A percentile compares a stretch with the other conserved stretches of the same genome.
Evolutionary conservation across 106 monocot genomes (phyloP).

Genomic region (Platanthera guangdongensis): DNA sequence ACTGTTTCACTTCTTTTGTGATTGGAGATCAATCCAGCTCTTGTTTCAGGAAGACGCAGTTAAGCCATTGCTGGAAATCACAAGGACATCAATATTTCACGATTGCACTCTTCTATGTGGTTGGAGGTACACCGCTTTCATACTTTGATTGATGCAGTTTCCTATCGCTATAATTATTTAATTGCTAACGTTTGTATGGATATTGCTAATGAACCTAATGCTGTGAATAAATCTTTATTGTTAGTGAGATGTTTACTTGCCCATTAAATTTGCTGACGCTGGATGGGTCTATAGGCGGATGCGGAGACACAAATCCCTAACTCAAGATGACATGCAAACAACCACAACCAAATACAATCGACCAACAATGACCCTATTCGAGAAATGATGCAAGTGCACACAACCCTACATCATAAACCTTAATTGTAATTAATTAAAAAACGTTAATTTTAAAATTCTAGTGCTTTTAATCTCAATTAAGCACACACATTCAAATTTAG

Average conservation of each 20-base stretch:
- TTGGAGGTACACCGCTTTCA: conserved; percentile 56
- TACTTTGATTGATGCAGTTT: not conserved
- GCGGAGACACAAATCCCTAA: too few relatives aligned
- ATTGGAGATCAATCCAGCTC: not conserved
- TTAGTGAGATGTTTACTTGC: not conserved
- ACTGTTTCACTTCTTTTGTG: not conserved
- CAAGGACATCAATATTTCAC: conserved; percentile 89
- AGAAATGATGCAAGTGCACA: too few relatives aligned
- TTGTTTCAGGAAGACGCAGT: conserved; percentile 78
- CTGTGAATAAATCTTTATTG: not conserved
- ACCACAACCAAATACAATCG: too few relatives aligned
- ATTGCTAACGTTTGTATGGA: too few relatives aligned
- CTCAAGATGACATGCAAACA: too few relatives aligned
- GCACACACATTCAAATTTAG: too few relatives aligned
- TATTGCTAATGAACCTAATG: not conserved
- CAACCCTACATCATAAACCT: too few relatives aligned
- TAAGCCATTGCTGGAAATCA: conserved; percentile 89
- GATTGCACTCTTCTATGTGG: conserved; percentile 91
- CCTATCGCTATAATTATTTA: not conserved
- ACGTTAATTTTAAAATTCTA: too few relatives aligned
- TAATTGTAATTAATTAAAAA: too few relatives aligned
- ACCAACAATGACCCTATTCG: too few relatives aligned
- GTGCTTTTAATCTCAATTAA: too few relatives aligned
- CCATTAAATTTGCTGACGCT: not conserved
- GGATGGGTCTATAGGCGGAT: too few relatives aligned